phyloP scores from a whole-genome alignment of 495 filamentous ascomycete species.

The Penicillium roqueforti region DNA sequence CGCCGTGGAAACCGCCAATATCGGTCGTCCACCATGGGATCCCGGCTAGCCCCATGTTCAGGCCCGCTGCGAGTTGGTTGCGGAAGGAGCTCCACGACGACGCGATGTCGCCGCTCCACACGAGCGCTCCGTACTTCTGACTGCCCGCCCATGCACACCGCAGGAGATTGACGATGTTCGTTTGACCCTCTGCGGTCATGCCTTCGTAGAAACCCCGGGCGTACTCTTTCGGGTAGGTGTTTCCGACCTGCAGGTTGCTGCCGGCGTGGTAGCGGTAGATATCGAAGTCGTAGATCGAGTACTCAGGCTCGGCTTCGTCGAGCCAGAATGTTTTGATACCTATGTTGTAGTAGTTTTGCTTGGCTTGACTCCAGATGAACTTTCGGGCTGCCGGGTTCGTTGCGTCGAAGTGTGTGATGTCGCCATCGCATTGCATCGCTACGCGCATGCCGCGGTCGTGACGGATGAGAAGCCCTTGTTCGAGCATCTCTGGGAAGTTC shows the following conservation, averaged over 20 bases:
- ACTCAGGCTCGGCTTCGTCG: constrained; percentile 59
- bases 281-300: constrained; percentile 55
- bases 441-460: constrained; percentile 49
- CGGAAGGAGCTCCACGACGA: constrained; percentile 52
- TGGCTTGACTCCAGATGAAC: constrained; percentile 52
- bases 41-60: constrained; percentile 56
- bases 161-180: constrained; percentile 52
- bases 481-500: constrained; percentile 54
- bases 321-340: constrained; percentile 60
- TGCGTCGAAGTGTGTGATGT: constrained; percentile 52
- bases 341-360: constrained; percentile 52
- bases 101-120: constrained; percentile 58
- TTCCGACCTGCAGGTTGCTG: constrained; percentile 49
- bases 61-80: constrained; percentile 52
- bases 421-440: constrained; percentile 50
- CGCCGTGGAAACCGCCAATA: constrained; percentile 59
- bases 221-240: constrained; percentile 53
- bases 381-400: constrained; percentile 50
- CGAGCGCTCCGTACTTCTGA: constrained; percentile 56
- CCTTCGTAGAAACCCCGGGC: constrained; percentile 54
- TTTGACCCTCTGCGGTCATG: constrained; percentile 42
- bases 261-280: constrained; percentile 55
- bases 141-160: constrained; percentile 57
- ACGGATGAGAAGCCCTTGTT: constrained; percentile 49
- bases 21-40: constrained; percentile 59